Base-by-base conservation (phyloP, 352 stramenopile genomes). In the Thalassiosira exigua region DNA sequence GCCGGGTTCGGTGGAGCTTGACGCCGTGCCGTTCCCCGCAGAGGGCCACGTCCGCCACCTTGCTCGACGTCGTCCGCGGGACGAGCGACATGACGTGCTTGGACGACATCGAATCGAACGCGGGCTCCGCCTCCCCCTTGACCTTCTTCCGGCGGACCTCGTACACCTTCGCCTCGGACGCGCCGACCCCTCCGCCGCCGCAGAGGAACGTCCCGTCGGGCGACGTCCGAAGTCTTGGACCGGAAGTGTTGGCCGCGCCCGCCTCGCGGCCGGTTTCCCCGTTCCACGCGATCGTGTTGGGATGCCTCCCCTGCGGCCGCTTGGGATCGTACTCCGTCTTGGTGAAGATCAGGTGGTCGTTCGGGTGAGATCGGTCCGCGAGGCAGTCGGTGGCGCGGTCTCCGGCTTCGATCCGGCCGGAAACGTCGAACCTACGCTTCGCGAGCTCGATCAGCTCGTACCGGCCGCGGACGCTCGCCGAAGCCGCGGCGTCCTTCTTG, bases 401-500 rank as follows among this genome's bases (percentile, higher is more conserved):
- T 11, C 29, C 29, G 4, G 4, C 46, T 4, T 46, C 54, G 22
- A 62, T 26, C 29, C 29, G 33, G 54, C 12, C 14, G 27, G 54
- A 39, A 39, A 62, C 29, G 54, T 39, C 26, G 19, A 62, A 62
- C 29, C 54, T 4, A 17, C 54, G 54, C n/a, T 62, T 62, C 4
- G 29, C 4, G 12, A 62, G 32, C n/a, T 62, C 54, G 4, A 62
- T n/a, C 19, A 62, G 4, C 29, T 62, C 54, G 19, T 62, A 62
- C 24, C 24, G 54, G 4, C 46, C 17, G 46, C 46, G 24, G n/a
- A 9, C 19, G 5, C 4, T 14, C 4, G 27, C 29, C 4, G 90
- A 82, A 42, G 94, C 88, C 26, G 52, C 21, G 22, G 91, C 84
- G 68, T 95, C 88, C 75, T 95, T 87, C 4, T 90, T 95, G 62